A percentile compares a stretch with the other conserved stretches of the same genome.
Evolutionary conservation across 441 rosid genomes (phyloP).

Genomic region (Euphorbia schlechtendalii): DNA sequence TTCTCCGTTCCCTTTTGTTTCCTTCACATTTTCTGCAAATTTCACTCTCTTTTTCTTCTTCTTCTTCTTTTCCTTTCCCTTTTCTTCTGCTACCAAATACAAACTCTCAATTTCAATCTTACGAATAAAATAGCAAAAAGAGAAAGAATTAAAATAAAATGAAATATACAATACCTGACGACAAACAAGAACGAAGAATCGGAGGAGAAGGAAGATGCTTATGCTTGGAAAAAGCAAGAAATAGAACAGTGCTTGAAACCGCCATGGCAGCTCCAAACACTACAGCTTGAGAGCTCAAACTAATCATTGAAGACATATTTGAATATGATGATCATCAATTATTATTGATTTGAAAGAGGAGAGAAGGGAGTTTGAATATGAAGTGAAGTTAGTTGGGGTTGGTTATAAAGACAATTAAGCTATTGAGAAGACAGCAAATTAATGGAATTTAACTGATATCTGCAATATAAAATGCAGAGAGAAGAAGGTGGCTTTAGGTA

Average conservation of each 20-base stretch:
- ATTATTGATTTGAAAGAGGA: too few species aligned
- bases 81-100: conserved; percentile 41
- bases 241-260: conserved; percentile 59
- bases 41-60: conserved; percentile 56
- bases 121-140: not conserved
- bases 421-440: too few species aligned
- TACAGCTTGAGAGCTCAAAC: conserved; percentile 48
- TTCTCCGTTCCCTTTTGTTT: conserved; percentile 50
- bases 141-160: not conserved
- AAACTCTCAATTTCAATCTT: not conserved
- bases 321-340: too few species aligned
- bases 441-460: too few species aligned
- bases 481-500: too few species aligned
- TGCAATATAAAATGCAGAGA: not conserved
- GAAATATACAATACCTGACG: conserved; percentile 39
- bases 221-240: conserved; percentile 52
- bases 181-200: conserved; percentile 53
- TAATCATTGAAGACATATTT: conserved; percentile 26
- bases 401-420: too few species aligned
- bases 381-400: too few species aligned
- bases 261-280: conserved; percentile 80
- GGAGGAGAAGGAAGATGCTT: conserved; percentile 15
- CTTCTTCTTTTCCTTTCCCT: conserved; percentile 36
- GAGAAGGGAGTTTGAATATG: too few species aligned
- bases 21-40: conserved; percentile 71